These are phyloP conservation scores for Cornus florida DNA, from an alignment of 148 eudicot genomes.

Conservation along the genomic window DNA sequence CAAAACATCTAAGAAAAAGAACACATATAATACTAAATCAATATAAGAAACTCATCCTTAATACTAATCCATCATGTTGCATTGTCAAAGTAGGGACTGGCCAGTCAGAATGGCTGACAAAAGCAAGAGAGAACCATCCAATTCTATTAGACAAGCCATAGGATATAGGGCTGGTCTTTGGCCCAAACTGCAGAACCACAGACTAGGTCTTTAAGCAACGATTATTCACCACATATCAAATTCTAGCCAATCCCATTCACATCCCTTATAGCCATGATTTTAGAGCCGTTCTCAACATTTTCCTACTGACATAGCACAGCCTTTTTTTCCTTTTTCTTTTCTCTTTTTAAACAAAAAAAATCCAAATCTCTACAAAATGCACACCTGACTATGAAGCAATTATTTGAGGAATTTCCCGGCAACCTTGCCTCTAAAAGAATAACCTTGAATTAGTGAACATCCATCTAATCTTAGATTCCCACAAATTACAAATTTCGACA, in stretches of 20 bases:
- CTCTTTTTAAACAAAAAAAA: no score
- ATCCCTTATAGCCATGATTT: no score
- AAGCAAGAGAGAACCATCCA: no score
- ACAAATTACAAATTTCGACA: neutral
- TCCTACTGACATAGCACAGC: no score
- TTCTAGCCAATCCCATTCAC: neutral
- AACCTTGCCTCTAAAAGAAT: neutral
- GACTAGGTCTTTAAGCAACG: neutral
- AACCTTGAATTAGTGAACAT: neutral
- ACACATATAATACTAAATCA: no score
- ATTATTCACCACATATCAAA: neutral
- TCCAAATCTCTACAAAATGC: neutral
- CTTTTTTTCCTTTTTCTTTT: no score
- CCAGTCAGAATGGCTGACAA: no score
- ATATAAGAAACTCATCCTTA: no score
- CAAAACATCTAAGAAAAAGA: no score
- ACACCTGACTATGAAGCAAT: neutral
- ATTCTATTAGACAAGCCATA: neutral
- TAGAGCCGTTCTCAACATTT: no score
- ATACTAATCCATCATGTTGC: no score
- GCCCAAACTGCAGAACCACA: neutral
- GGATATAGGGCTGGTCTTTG: neutral
- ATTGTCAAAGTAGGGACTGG: no score
- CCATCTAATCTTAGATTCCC: neutral
- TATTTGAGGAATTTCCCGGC: neutral